Conservation (phyloP, 78 protist species). For the Dictyostelium discoideum region DNA sequence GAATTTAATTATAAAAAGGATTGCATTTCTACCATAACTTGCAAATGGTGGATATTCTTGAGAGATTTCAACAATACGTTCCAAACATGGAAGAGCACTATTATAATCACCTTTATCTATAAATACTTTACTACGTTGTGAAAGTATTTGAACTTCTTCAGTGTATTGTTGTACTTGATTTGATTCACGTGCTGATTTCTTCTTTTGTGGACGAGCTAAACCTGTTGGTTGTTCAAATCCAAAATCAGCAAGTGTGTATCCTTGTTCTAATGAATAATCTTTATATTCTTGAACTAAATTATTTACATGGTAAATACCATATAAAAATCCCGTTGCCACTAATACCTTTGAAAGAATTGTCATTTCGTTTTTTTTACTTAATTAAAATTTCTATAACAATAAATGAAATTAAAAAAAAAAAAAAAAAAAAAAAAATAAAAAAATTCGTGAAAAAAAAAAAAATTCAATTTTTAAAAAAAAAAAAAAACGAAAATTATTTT, state of each 20-base stretch:
- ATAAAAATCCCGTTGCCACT: background rate
- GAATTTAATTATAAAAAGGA: background rate
- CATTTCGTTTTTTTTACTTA: background rate
- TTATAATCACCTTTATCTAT: background rate
- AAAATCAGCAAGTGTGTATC: background rate
- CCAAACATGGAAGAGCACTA: background rate
- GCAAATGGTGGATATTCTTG: background rate
- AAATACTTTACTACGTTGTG: background rate
- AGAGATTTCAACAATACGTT: background rate
- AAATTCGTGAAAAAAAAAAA: background rate
- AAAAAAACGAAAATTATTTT: background rate
- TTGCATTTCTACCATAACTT: background rate
- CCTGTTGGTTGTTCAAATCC: background rate
- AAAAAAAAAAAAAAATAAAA: background rate
- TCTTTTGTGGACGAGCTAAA: background rate
- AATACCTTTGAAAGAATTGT: background rate
- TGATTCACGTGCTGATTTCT: background rate
- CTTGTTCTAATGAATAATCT: background rate
- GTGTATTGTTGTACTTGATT: background rate
- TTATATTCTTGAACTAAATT: constrained; percentile 2
- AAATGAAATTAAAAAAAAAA: background rate
- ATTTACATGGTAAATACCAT: background rate
- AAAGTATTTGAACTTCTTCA: background rate
- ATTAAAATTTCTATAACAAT: too few relatives aligned
- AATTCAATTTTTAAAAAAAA: background rate